Conservation (phyloP, 1,284 basidiomycete genomes). For the Neonothopanus nambi region DNA sequence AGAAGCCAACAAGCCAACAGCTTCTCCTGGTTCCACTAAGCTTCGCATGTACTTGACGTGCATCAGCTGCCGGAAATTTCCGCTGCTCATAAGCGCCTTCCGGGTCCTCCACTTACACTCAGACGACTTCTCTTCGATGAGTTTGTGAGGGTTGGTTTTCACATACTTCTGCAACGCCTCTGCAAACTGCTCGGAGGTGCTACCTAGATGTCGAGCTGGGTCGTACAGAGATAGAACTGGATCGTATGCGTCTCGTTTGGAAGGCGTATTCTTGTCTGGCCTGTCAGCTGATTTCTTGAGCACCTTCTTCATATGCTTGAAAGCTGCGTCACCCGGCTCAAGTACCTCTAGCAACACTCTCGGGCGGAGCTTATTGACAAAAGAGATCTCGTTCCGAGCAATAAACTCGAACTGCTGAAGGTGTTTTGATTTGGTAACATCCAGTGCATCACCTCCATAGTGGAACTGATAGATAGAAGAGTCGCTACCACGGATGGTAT, state of each 20-base stretch:
- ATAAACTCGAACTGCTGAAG: slow-evolving; percentile 93
- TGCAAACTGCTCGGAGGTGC: slow-evolving; percentile 93
- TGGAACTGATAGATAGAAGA: slow-evolving; percentile 94
- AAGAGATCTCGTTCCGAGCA: slow-evolving; percentile 82
- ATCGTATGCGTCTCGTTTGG: slow-evolving; percentile 57
- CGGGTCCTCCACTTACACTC: slow-evolving; percentile 43
- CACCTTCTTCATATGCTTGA: slow-evolving; percentile 86
- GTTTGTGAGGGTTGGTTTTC: slow-evolving; percentile 74
- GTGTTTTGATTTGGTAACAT: slow-evolving; percentile 95
- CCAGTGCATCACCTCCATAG: slow-evolving; percentile 96
- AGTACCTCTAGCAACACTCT: slow-evolving; percentile 52
- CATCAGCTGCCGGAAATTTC: slow-evolving; percentile 80
- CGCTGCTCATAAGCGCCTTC: slow-evolving; percentile 50
- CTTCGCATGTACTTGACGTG: slow-evolving; percentile 91
- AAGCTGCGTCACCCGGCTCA: slow-evolving; percentile 72
- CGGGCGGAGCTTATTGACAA: slow-evolving; percentile 77
- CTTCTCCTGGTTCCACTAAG: slow-evolving; percentile 96
- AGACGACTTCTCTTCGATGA: slow-evolving; percentile 64
- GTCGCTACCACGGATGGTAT: slow-evolving; percentile 96
- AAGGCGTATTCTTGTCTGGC: slow-evolving; percentile 35
- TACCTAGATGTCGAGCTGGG: slow-evolving; percentile 83
- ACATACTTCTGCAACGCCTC: slow-evolving; percentile 81
- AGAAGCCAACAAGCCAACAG: slow-evolving; percentile 95
- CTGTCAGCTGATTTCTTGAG: slow-evolving; percentile 59
- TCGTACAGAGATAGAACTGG: slow-evolving; percentile 80